A percentile compares a stretch with the other conserved stretches of the same genome.
phyloP scores from a whole-genome alignment of 2,329 filamentous ascomycete genomes.

The Rhynchosporium graminicola region DNA sequence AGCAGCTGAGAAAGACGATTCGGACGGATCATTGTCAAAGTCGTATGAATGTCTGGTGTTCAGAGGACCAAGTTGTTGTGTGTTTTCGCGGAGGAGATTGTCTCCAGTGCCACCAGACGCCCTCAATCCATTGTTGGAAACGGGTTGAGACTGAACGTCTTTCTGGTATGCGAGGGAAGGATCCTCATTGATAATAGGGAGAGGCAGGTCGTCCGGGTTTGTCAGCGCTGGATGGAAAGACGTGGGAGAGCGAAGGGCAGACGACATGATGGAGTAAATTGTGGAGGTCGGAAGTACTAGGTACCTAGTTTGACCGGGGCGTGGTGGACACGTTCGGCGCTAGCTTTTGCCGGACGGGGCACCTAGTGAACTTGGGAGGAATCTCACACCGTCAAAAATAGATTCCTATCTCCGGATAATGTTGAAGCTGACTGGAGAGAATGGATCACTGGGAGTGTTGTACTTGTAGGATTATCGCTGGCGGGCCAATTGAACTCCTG shows the following conservation, averaged over 20 bases:
- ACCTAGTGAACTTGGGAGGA: background rate
- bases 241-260: slow-evolving; percentile 48
- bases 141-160: slow-evolving; percentile 26
- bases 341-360: slow-evolving; percentile 13
- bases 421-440: background rate
- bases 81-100: slow-evolving; percentile 47
- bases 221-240: slow-evolving; percentile 55
- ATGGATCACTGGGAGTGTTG: background rate
- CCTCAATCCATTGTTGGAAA: slow-evolving; percentile 35
- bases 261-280: slow-evolving; percentile 41
- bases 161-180: slow-evolving; percentile 22
- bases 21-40: slow-evolving; percentile 34
- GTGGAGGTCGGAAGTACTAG: slow-evolving; percentile 15
- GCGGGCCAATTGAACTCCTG: background rate
- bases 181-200: slow-evolving; percentile 35
- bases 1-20: slow-evolving; percentile 36
- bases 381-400: background rate
- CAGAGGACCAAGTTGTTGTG: slow-evolving; percentile 45
- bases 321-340: slow-evolving; percentile 15
- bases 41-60: slow-evolving; percentile 41
- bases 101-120: slow-evolving; percentile 41
- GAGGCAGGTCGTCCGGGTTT: slow-evolving; percentile 36
- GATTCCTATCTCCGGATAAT: background rate
- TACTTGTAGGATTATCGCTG: background rate
- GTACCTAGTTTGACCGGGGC: slow-evolving; percentile 12